Percentiles rank a stretch among this genome's conserved stretches.
phyloP scores from a whole-genome alignment of 345 rosid species.

The Pistacia integerrima region DNA sequence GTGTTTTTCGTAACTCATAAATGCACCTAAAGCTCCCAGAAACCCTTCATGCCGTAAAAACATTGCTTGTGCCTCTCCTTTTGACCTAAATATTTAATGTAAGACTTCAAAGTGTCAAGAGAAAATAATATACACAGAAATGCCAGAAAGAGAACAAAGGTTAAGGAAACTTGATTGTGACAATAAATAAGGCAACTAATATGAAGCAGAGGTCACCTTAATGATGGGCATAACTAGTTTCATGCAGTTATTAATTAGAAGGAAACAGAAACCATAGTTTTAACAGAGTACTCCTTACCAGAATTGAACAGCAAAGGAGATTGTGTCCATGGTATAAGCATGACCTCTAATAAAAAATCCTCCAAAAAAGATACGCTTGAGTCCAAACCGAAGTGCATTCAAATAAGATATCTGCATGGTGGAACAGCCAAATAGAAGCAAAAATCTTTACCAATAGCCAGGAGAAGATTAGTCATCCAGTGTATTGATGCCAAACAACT shows the following conservation, averaged over 20 bases:
- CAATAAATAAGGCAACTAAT: slow-evolving; percentile 10
- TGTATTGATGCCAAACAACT: slow-evolving; percentile 4
- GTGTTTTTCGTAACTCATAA: slow-evolving; percentile 98
- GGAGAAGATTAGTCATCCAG: neutral
- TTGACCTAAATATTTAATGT: slow-evolving; percentile 61
- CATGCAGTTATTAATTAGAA: neutral
- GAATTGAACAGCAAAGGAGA: slow-evolving; percentile 98
- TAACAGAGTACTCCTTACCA: slow-evolving; percentile 47
- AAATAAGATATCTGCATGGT: slow-evolving; percentile 74
- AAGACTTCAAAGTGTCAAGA: slow-evolving; percentile 11
- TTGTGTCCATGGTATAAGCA: slow-evolving; percentile 99
- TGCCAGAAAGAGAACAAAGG: neutral
- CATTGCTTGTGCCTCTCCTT: slow-evolving; percentile 95
- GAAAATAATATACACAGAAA: slow-evolving; percentile 12
- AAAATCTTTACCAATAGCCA: neutral
- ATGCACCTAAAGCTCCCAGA: slow-evolving; percentile 96
- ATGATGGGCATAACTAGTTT: slow-evolving; percentile 5
- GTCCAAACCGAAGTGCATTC: slow-evolving; percentile 94
- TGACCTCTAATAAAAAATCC: slow-evolving; percentile 98
- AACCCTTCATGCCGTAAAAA: slow-evolving; percentile 99
- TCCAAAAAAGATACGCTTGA: slow-evolving; percentile 93
- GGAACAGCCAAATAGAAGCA: slow-evolving; percentile 25
- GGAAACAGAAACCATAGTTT: neutral
- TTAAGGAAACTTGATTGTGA: neutral
- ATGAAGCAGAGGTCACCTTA: slow-evolving; percentile 4